Evolutionary conservation across 345 rosid genomes (phyloP), one percentile per base, ranked within the genome.

Genomic region (Jatropha curcas): DNA sequence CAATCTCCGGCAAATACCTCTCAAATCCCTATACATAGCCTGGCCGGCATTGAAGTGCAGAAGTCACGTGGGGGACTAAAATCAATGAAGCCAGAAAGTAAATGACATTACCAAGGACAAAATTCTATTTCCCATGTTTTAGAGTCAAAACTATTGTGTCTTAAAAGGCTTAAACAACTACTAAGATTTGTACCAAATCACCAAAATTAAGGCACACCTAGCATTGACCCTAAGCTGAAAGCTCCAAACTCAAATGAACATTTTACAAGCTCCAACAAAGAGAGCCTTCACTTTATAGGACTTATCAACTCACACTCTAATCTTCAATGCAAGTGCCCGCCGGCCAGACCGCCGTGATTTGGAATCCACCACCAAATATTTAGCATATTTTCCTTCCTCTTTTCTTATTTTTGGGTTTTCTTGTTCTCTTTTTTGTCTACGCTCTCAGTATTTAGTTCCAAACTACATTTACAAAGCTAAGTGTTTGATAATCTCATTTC

Each of bases 211-310:
- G 39, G 50, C 66, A 76, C 39, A 55, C 19, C n/a, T 45, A 41
- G 25, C 60, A 52, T 70, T 76, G 79, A 70, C 72, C 60, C 67
- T 20, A 31, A 35, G 46, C 59, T 50, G 22, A 46, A 46, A 33
- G 31, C 51, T 51, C 45, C 67, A 19, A 43, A 25, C 65, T 45
- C 39, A 63, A 34, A 55, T 34, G 22, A 43, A 33, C 70, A 52
- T 43, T 66, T 67, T 27, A 53, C 46, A 25, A 30, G 2, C 65
- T 65, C 53, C 67, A 56, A 67, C 58, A 19, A 25, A 14, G 9
- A 39, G 8, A 41, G 24, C 28, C 16, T 5, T 28, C 27, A 20
- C 30, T 70, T 64, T 45, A 5, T 20, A 65, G 63, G 68, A 45
- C 56, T 65, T n/a, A 66, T 11, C 59, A 65, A 25, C 10, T 22